Evolutionary conservation across 805 yeast genomes (phyloP), one percentile per base, ranked within the genome.

Genomic region (Sugiyamaella qingdaonensis): DNA sequence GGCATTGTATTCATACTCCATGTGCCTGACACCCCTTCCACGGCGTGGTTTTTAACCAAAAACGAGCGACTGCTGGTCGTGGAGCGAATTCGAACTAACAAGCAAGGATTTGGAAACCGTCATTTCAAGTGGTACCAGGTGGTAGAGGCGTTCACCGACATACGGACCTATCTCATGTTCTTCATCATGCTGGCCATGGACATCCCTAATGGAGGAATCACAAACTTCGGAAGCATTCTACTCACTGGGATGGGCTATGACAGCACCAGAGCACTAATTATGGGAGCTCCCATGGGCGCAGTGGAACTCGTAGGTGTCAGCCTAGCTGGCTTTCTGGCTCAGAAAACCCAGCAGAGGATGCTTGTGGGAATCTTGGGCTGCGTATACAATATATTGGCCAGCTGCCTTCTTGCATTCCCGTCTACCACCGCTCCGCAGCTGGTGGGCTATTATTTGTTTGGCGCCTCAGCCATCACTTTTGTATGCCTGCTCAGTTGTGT

Each of bases 21-120:
- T 46, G 49, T 58, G 24, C 86, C 86, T 14, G 82, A 80, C 57
- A 65, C 70, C 35, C 86, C 86, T 46, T 49, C 55, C 10, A 64
- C 65, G 21, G 80, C 81, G 3, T 73, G 77, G 73, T 73, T 74
- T 51, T 67, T 74, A 49, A 67, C 67, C 19, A 74, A 73, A 24
- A 69, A 73, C 53, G 85, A 78, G 61, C 74, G 70, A 51, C 62
- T 69, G 24, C 66, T 71, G 60, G 76, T 76, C 37, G 81, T 78
- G 34, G 79, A 74, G 63, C 73, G 83, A 59, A 79, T 78, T 58
- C 76, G 82, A 61, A 56, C 56, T 19, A 81, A 77, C 67, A 77
- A 74, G 58, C 82, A 75, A 59, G 86, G 85, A 42, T 78, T 78
- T 62, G 83, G 85, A 50, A 79, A 75, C 60, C 74, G 69, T 52